Percentiles rank a stretch among this genome's conserved stretches.
Conservation (phyloP, 2,329 filamentous ascomycete genomes). For the Fusarium luffae region DNA sequence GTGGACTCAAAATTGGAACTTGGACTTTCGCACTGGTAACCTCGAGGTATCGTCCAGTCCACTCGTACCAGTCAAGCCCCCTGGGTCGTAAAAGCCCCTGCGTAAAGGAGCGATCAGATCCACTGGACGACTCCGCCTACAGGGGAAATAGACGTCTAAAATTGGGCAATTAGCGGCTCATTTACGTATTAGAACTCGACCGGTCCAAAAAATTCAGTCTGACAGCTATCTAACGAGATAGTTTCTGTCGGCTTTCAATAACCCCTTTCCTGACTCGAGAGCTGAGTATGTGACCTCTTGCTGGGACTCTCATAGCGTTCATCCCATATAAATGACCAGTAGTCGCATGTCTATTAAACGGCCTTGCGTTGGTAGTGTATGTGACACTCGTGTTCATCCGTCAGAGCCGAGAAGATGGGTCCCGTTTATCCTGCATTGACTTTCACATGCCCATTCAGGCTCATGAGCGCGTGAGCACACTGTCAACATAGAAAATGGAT, state of each 20-base stretch:
- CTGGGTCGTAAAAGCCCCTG: slow-evolving; percentile 32
- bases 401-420: slow-evolving; percentile 38
- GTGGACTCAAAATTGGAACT: slow-evolving; percentile 36
- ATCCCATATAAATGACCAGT: background rate
- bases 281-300: background rate
- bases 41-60: slow-evolving; percentile 17
- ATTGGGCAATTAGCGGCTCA: slow-evolving; percentile 36
- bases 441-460: slow-evolving; percentile 35
- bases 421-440: background rate
- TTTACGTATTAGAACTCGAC: slow-evolving; percentile 17
- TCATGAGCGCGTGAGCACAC: slow-evolving; percentile 36
- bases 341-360: background rate
- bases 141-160: slow-evolving; percentile 33
- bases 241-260: background rate
- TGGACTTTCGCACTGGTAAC: slow-evolving; percentile 23
- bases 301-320: background rate
- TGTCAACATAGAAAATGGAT: slow-evolving; percentile 25
- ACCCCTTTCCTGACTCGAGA: slow-evolving; percentile 23
- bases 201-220: slow-evolving; percentile 14
- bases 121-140: slow-evolving; percentile 35
- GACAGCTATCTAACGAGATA: slow-evolving; percentile 20
- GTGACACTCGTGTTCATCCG: slow-evolving; percentile 14
- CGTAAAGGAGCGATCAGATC: slow-evolving; percentile 35
- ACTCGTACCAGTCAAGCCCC: slow-evolving; percentile 31
- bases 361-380: slow-evolving; percentile 7